Conservation (phyloP, 1,139 yeast species). For the Casaregolazyma lundiana region DNA sequence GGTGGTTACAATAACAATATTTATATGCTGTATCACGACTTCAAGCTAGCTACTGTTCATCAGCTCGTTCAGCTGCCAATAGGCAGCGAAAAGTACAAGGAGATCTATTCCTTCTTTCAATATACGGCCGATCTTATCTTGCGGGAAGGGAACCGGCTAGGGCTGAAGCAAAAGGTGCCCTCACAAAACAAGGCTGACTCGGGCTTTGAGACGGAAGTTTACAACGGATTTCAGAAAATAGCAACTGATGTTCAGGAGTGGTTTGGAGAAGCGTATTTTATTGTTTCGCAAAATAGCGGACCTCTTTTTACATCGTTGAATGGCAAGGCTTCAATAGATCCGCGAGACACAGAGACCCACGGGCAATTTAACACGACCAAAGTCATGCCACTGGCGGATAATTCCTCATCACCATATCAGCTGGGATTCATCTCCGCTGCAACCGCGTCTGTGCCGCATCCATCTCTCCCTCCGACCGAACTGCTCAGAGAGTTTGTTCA, state of each 20-base stretch:
- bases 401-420: conserved; percentile 29
- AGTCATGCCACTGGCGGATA: conserved; percentile 46
- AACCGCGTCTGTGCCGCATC: conserved; percentile 51
- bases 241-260: conserved; percentile 52
- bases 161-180: conserved; percentile 24
- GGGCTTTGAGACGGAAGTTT: conserved; percentile 34
- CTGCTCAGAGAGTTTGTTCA: conserved; percentile 69
- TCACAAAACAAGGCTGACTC: conserved; percentile 19
- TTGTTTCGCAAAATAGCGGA: conserved; percentile 41
- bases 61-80: conserved; percentile 47
- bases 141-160: conserved; percentile 61
- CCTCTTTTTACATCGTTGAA: conserved; percentile 70
- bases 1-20: conserved; percentile 17
- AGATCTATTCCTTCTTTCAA: conserved; percentile 65
- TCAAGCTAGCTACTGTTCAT: conserved; percentile 57
- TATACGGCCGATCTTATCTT: conserved; percentile 65
- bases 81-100: conserved; percentile 54
- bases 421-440: conserved; percentile 52
- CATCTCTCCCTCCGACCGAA: conserved; percentile 61
- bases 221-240: conserved; percentile 65
- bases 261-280: conserved; percentile 60
- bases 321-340: conserved; percentile 61
- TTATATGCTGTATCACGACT: conserved; percentile 57
- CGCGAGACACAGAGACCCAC: conserved; percentile 56
- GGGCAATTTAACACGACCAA: conserved; percentile 55